Base-by-base conservation (phyloP, 805 yeast species). In the Yamadazyma tumulicola region DNA sequence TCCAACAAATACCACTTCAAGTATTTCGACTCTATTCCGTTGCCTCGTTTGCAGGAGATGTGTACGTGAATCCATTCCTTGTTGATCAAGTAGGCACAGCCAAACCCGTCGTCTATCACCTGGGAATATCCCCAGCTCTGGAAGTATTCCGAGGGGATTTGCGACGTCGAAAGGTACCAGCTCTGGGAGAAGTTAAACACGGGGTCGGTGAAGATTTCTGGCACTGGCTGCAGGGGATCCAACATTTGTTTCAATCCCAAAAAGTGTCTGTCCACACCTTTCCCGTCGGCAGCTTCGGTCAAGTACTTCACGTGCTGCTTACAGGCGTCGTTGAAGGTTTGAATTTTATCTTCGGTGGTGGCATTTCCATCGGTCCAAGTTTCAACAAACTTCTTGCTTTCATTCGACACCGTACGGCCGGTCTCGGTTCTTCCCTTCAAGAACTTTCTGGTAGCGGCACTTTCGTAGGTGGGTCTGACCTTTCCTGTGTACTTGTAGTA, bases 51-150 rank as follows among this genome's bases (percentile, higher is more conserved):
- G 43, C 80, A 75, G 31, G 88, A 81, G 43, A 91, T 79, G 62
- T 89, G 91, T 52, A 93, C 78, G 56, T 88, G 91, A 46, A 88
- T 52, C 78, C 85, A 81, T 48, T 89, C 83, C 40, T 77, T 76
- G 69, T 85, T 88, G 52, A 91, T 72, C 86, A 88, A 86, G 68
- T 91, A 91, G 6, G 96, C 97, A 43, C 86, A 72, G 6, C 97
- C 98, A 51, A 85, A 80, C 6, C 98, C 98, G 42, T 82, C 85
- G 54, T 89, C 95, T 49, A 84, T 79, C 32, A 93, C 97, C 59
- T 94, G 95, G 13, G 96, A 77, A 86, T 88, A 91, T 21, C 98
- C 98, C 72, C 89, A 91, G 29, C 94, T 89, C 57, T 87, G 87
- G 63, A 87, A 85, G 59, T 69, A 70, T 45, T 66, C 71, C 4